Evolutionary conservation across 768 basidiomycete species (phyloP).

Genomic region (Podaxis mareebaensis): DNA sequence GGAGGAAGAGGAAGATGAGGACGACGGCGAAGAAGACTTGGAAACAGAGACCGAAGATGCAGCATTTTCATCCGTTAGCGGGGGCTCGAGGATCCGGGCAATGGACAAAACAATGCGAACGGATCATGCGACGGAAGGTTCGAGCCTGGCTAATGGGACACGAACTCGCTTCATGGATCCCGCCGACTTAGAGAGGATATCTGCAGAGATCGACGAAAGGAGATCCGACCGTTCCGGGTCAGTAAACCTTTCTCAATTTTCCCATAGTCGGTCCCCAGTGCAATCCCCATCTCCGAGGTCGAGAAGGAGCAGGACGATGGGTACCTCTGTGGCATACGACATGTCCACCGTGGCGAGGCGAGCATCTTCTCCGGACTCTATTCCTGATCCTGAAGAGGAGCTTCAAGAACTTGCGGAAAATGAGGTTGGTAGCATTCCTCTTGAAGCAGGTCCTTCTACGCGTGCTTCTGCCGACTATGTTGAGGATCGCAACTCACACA

Average conservation of each 20-base stretch:
- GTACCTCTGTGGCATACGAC: not conserved
- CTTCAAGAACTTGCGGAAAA: not conserved
- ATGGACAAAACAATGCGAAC: slow-evolving; percentile 53
- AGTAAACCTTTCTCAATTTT: slow-evolving; percentile 7
- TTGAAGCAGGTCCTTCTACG: slow-evolving; percentile 4
- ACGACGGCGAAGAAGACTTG: slow-evolving; percentile 30
- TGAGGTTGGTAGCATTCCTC: not conserved
- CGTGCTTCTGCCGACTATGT: not conserved
- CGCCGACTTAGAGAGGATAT: slow-evolving; percentile 63
- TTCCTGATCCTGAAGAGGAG: slow-evolving; percentile 8
- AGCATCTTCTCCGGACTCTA: not conserved
- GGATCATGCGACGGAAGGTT: slow-evolving; percentile 54
- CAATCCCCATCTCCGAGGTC: slow-evolving; percentile 11
- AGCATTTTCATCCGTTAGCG: not conserved
- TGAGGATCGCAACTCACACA: slow-evolving; percentile 6
- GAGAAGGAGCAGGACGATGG: slow-evolving; percentile 2
- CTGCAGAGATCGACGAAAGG: slow-evolving; percentile 66
- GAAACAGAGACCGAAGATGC: slow-evolving; percentile 25
- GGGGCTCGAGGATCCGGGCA: not conserved
- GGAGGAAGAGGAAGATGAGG: slow-evolving; percentile 26
- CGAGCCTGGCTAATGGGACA: slow-evolving; percentile 18
- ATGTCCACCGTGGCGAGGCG: slow-evolving; percentile 1
- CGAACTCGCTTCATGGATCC: slow-evolving; percentile 47
- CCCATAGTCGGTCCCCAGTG: not conserved
- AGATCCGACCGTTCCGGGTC: slow-evolving; percentile 44